Conservation (phyloP, 805 yeast species). For the Priceomyces medius region DNA sequence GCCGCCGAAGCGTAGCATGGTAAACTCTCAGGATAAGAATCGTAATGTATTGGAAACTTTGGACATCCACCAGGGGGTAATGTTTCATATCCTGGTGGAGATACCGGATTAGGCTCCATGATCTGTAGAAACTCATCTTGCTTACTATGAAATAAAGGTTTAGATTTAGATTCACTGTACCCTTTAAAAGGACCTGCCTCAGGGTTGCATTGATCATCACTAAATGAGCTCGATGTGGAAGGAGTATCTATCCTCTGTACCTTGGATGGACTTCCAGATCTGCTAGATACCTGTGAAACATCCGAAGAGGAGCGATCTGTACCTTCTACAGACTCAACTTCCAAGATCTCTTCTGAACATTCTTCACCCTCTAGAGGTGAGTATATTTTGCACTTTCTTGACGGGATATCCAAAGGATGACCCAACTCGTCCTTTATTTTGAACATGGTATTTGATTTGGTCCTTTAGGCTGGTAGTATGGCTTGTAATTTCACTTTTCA, state of each 20-base stretch:
- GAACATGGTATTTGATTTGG: background rate
- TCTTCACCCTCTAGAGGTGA: background rate
- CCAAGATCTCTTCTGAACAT: background rate
- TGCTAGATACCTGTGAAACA: conserved; percentile 2
- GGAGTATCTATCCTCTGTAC: conserved; percentile 5
- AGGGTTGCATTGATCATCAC: background rate
- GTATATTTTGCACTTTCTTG: conserved; percentile 3
- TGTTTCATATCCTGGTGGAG: conserved; percentile 36
- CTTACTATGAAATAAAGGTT: conserved; percentile 2
- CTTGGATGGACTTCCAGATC: conserved; percentile 8
- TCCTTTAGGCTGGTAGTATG: too few relatives aligned
- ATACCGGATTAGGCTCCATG: conserved; percentile 38
- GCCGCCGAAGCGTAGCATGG: conserved; percentile 72
- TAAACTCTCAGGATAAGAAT: conserved; percentile 38
- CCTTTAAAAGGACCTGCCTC: background rate
- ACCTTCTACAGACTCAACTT: background rate
- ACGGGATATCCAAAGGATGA: background rate
- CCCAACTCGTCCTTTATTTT: background rate
- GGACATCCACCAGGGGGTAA: conserved; percentile 49
- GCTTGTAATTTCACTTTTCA: too few relatives aligned
- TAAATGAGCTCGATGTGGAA: conserved; percentile 6
- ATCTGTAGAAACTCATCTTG: conserved; percentile 27
- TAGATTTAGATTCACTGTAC: background rate
- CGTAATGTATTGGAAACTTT: conserved; percentile 26
- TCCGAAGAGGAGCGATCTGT: conserved; percentile 3